These are phyloP conservation scores for Paraphaeosphaeria minitans DNA, from an alignment of 2,329 filamentous ascomycete genomes.

Conservation along the genomic window DNA sequence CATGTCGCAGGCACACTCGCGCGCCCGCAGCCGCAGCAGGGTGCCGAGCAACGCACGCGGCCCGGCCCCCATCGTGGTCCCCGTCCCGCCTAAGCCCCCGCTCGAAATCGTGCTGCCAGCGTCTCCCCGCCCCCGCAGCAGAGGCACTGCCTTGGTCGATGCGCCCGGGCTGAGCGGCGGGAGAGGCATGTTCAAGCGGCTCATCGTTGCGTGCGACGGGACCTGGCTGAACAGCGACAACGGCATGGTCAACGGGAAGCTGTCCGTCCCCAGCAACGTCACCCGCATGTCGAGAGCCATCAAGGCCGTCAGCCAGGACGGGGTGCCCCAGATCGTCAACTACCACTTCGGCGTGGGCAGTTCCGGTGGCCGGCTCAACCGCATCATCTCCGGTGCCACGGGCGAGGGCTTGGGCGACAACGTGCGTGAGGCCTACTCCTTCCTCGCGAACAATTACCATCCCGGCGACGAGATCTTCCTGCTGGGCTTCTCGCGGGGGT, in stretches of 20 bases:
- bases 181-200: slow-evolving; percentile 47
- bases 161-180: slow-evolving; percentile 43
- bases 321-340: slow-evolving; percentile 57
- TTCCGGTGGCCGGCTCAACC: slow-evolving; percentile 50
- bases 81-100: slow-evolving; percentile 33
- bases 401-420: slow-evolving; percentile 55
- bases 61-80: slow-evolving; percentile 29
- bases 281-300: slow-evolving; percentile 57
- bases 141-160: slow-evolving; percentile 29
- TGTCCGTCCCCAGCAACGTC: slow-evolving; percentile 56
- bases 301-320: slow-evolving; percentile 53
- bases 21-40: slow-evolving; percentile 36
- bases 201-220: slow-evolving; percentile 50
- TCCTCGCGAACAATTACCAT: slow-evolving; percentile 59
- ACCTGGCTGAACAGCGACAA: slow-evolving; percentile 58
- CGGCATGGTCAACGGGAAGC: slow-evolving; percentile 50
- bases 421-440: slow-evolving; percentile 56
- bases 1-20: slow-evolving; percentile 36
- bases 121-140: slow-evolving; percentile 27
- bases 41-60: slow-evolving; percentile 34
- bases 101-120: slow-evolving; percentile 35
- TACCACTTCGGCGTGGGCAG: slow-evolving; percentile 58
- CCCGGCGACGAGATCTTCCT: slow-evolving; percentile 57
- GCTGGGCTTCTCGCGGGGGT: slow-evolving; percentile 54
- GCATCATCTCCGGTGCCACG: slow-evolving; percentile 48